Conservation (phyloP, 2,329 filamentous ascomycete genomes). For the Fusarium mexicanum region DNA sequence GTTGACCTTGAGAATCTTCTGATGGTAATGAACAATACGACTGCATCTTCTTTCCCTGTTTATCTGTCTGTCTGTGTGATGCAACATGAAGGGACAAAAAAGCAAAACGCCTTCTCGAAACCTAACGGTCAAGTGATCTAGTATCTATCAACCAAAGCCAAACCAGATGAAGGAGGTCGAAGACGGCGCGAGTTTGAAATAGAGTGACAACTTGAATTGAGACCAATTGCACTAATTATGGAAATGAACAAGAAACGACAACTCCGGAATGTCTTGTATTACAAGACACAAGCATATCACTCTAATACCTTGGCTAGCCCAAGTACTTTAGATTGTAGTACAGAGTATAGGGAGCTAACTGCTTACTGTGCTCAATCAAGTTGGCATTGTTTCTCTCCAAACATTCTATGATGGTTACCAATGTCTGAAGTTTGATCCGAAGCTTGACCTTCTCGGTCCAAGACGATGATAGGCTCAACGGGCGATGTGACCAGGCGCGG, state of each 20-base stretch:
- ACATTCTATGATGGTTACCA: not conserved
- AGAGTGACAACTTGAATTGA: not conserved
- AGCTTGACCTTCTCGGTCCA: slow-evolving; percentile 20
- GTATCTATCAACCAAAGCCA: not conserved
- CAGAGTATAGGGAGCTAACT: not conserved
- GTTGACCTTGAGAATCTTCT: slow-evolving; percentile 1
- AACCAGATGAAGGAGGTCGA: not conserved
- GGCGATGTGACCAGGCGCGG: slow-evolving; percentile 27
- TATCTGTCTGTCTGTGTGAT: not conserved
- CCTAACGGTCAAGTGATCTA: not conserved
- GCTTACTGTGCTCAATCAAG: not conserved
- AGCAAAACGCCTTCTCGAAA: slow-evolving; percentile 18
- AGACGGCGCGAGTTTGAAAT: not conserved
- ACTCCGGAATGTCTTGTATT: slow-evolving; percentile 1
- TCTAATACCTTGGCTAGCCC: not conserved
- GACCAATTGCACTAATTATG: slow-evolving; percentile 5
- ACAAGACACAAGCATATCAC: not conserved
- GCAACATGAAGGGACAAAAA: slow-evolving; percentile 12
- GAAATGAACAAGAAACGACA: slow-evolving; percentile 6
- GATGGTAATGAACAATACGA: not conserved
- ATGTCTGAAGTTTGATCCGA: slow-evolving; percentile 7
- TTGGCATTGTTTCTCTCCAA: not conserved
- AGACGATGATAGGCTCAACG: slow-evolving; percentile 14
- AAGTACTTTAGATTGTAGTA: not conserved
- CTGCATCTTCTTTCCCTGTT: not conserved